Percentiles rank a stretch among this genome's conserved stretches.
phyloP scores from a whole-genome alignment of 1,284 basidiomycete species.

The Ustilago curta region DNA sequence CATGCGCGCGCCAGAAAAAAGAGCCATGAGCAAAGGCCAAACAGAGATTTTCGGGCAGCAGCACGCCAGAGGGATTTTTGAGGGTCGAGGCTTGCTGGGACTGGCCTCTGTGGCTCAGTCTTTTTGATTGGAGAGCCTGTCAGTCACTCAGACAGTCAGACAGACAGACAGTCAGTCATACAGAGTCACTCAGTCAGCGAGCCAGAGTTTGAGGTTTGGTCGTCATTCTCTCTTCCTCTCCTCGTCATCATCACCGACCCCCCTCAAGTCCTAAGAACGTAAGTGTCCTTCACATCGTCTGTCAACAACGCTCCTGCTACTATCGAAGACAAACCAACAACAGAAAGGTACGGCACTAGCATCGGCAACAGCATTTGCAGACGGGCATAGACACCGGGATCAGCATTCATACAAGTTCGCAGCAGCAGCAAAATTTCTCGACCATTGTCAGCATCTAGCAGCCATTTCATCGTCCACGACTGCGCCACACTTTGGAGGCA shows the following conservation, averaged over 20 bases:
- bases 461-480: not conserved
- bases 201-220: constrained; percentile 44
- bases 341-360: constrained; percentile 15
- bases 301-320: constrained; percentile 25
- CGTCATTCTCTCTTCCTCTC: constrained; percentile 38
- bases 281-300: constrained; percentile 28
- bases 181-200: constrained; percentile 13
- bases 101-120: constrained; percentile 16
- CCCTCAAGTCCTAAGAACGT: constrained; percentile 50
- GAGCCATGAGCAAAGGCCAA: constrained; percentile 3
- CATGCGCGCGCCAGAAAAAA: constrained; percentile 13
- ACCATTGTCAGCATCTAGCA: not conserved
- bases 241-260: constrained; percentile 49
- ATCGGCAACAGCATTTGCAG: not conserved
- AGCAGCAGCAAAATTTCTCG: not conserved
- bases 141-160: constrained; percentile 15
- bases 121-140: constrained; percentile 4
- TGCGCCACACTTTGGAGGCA: too few species aligned
- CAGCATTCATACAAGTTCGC: constrained; percentile 7
- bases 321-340: constrained; percentile 2
- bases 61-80: not conserved
- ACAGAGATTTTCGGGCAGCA: constrained; percentile 24
- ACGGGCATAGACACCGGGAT: not conserved
- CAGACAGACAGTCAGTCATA: constrained; percentile 28
- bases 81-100: not conserved